Evolutionary conservation across 768 basidiomycete genomes (phyloP).

Genomic region (Lactarius evosmus): DNA sequence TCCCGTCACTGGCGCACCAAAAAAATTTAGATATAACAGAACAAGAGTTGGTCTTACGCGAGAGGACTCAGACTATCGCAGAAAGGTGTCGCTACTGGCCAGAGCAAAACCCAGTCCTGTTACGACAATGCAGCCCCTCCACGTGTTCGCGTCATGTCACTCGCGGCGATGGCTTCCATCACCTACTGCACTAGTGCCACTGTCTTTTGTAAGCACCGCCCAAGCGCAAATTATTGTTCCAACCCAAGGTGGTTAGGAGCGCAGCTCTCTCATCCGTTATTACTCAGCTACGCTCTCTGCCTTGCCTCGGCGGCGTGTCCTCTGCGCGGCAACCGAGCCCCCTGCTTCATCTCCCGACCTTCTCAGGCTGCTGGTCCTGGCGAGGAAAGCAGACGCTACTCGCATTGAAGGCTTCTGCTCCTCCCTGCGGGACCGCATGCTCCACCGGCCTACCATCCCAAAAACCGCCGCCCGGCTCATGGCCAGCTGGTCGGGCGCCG

Average conservation of each 20-base stretch:
- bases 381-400: neutral
- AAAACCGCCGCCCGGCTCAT: neutral
- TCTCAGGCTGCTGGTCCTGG: neutral
- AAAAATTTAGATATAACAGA: neutral
- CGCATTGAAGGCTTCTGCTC: neutral
- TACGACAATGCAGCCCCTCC: neutral
- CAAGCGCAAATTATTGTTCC: neutral
- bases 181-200: neutral
- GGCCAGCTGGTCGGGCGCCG: neutral
- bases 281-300: neutral
- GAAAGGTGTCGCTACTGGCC: neutral
- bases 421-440: neutral
- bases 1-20: neutral
- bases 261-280: neutral
- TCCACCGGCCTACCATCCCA: neutral
- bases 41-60: neutral
- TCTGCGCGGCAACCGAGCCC: neutral
- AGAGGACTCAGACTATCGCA: neutral
- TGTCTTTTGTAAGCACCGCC: neutral
- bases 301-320: slow-evolving; percentile 1
- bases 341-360: neutral
- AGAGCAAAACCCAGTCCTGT: neutral
- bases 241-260: neutral
- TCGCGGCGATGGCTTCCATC: neutral
- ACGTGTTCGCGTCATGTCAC: neutral